Evolutionary conservation across 73 alveolate species (phyloP), one percentile per base, ranked within the genome.

Genomic region (Paramecium bursaria): DNA sequence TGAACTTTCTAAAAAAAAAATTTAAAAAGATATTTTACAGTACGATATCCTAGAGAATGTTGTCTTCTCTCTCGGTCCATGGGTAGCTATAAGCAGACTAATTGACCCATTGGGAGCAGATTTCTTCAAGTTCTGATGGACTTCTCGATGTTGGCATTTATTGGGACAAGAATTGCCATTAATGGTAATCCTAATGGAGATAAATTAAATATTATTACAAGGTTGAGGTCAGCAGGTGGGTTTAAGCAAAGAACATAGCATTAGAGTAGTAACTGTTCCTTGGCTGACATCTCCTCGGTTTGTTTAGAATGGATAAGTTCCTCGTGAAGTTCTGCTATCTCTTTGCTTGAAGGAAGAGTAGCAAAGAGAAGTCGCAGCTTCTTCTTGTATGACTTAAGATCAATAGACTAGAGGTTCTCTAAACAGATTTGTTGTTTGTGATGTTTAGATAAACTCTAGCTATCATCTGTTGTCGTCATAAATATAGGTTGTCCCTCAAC

Each of bases 21-120:
- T 30, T 19, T 21, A 42, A 67, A 30, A 19, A 33, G 7, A 7
- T 39, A 10, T 30, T 67, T 39, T 67, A 67, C 82, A 67, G 22
- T 21, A 67, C 44, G 22, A 67, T 67, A 10, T 67, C 39, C 17
- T 39, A 47, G 6, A 67, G 21, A 39, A 31, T 15, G 10, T n/a
- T 21, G 44, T 67, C 82, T 67, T 67, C 82, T 42, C 44, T 21
- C 7, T 67, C 82, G 21, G 82, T 35, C 82, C 82, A 67, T 13
- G 82, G 82, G 21, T 67, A 39, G 21, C 21, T 31, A 27, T 67
- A 67, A 15, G 82, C 82, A 13, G 82, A 67, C 10, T 31, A 19
- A 42, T 67, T 29, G 17, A 33, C 22, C 33, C 33, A 67, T 67
- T 67, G 25, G 19, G 14, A 14, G 50, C 82, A 39, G 46, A 67